Evolutionary conservation across 495 filamentous ascomycete species (phyloP).

Genomic region (Hypoxylon subgilvum): DNA sequence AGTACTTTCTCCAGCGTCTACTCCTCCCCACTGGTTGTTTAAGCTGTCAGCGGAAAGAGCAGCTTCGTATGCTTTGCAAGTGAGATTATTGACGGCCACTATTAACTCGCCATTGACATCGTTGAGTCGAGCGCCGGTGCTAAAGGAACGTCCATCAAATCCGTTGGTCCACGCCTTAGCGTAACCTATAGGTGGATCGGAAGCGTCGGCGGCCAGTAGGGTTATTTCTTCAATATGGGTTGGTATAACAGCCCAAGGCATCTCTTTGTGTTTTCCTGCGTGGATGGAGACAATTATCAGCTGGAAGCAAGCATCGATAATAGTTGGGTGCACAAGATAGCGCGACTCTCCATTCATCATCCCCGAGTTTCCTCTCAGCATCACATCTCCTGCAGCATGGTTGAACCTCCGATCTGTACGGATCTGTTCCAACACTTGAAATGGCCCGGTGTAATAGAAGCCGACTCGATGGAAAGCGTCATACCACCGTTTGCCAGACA

Average conservation of each 20-base stretch:
- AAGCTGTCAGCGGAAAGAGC: constrained; percentile 25
- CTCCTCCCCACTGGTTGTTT: neutral
- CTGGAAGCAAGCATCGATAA: constrained; percentile 44
- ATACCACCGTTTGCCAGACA: constrained; percentile 26
- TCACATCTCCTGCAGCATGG: constrained; percentile 22
- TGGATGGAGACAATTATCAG: constrained; percentile 31
- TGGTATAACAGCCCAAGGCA: constrained; percentile 28
- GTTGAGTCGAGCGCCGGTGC: constrained; percentile 27
- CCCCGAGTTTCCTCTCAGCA: constrained; percentile 10
- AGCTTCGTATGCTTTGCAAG: constrained; percentile 31
- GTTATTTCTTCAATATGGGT: constrained; percentile 24
- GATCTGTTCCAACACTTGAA: constrained; percentile 20
- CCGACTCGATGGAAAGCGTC: constrained; percentile 32
- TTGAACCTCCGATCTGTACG: constrained; percentile 18
- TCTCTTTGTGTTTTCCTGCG: constrained; percentile 30
- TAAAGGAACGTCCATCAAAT: constrained; percentile 30
- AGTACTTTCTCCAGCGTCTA: neutral
- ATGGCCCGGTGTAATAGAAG: constrained; percentile 28
- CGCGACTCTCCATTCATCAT: constrained; percentile 28
- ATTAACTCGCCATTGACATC: constrained; percentile 9
- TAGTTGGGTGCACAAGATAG: constrained; percentile 53
- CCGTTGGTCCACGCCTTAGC: constrained; percentile 31
- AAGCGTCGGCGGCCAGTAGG: neutral
- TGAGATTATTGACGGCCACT: constrained; percentile 28
- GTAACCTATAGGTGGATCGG: constrained; percentile 6